Evolutionary conservation across 768 basidiomycete species (phyloP), one percentile per base, ranked within the genome.

Genomic region (Solioccasus polychromus): DNA sequence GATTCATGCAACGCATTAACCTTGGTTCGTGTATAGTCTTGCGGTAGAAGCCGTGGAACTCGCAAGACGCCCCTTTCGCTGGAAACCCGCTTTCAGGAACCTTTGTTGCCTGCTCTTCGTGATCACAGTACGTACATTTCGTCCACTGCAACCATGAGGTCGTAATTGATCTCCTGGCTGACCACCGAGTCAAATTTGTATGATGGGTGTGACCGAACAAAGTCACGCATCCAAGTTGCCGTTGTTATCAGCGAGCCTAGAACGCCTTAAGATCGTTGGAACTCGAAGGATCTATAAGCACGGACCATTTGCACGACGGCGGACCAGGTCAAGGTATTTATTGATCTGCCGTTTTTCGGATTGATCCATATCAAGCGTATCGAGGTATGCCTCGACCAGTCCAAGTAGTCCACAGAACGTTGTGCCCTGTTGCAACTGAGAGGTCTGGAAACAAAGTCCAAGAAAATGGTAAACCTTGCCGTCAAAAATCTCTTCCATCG

Each of bases 151-250:
- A 82, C 75, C 61, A 96, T 73, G 22, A 99, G 76, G 68, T 99
- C 96, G 61, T 94, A 96, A 60, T 93, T 96, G 60, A 98, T 92
- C 67, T 88, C 83, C 58, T 90, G 78, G 40, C 76, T 86, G 17
- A 99, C 91, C 40, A 88, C 85, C n/a, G 92, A 95, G 68, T 99
- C 92, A 39, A 80, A 77, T 64, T 87, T 85, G 71, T 99, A 99
- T n/a, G 71, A 77, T 8, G 94, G 90, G 64, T 99, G 96, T 2
- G 83, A 77, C 20, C 83, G 81, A 34, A 99, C 88, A 68, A 97
- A 98, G 37, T 87, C 77, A 28, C 96, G 80, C 45, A 96, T 93
- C 92, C 92, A 99, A 4, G 83, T 81, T 10, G 96, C 96, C 7
- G 91, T 80, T 0, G 96, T 97, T 62, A 80, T 64, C 20, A 97